Percentiles rank a stretch among this genome's conserved stretches.
Evolutionary conservation across 148 eudicot species (phyloP).

Genomic region (Cornus suecica): DNA sequence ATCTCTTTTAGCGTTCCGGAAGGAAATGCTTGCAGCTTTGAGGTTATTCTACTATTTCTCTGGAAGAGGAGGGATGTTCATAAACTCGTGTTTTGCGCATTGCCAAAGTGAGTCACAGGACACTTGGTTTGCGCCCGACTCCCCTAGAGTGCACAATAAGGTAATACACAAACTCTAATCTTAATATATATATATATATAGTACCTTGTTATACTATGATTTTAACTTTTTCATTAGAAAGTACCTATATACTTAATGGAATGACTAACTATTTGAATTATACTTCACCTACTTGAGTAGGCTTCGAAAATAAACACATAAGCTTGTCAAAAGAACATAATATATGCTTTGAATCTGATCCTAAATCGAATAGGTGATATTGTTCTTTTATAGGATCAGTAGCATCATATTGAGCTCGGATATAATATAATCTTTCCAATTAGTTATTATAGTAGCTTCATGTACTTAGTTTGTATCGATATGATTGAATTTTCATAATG

Average conservation of each 20-base stretch:
- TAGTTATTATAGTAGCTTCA: too few species aligned
- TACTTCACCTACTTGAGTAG: not conserved
- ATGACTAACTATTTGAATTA: too few species aligned
- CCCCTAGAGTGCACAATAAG: constrained; percentile 75
- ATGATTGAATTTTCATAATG: too few species aligned
- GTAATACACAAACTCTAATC: constrained; percentile 31
- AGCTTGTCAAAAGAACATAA: not conserved
- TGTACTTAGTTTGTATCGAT: too few species aligned
- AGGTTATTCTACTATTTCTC: constrained; percentile 46
- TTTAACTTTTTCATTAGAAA: too few species aligned
- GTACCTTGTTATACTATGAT: too few species aligned
- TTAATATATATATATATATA: too few species aligned
- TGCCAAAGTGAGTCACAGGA: constrained; percentile 90
- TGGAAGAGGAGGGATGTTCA: constrained; percentile 68
- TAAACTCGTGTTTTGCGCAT: constrained; percentile 95
- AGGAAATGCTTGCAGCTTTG: constrained; percentile 62
- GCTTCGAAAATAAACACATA: not conserved
- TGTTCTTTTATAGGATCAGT: too few species aligned
- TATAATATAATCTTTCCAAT: too few species aligned
- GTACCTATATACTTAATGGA: too few species aligned
- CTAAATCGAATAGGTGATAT: not conserved
- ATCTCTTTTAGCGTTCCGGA: constrained; percentile 51
- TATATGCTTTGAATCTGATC: not conserved
- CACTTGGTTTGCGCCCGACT: constrained; percentile 73
- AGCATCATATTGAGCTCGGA: not conserved